Evolutionary conservation across 495 filamentous ascomycete species (phyloP).

Genomic region (Penicillium samsonianum): DNA sequence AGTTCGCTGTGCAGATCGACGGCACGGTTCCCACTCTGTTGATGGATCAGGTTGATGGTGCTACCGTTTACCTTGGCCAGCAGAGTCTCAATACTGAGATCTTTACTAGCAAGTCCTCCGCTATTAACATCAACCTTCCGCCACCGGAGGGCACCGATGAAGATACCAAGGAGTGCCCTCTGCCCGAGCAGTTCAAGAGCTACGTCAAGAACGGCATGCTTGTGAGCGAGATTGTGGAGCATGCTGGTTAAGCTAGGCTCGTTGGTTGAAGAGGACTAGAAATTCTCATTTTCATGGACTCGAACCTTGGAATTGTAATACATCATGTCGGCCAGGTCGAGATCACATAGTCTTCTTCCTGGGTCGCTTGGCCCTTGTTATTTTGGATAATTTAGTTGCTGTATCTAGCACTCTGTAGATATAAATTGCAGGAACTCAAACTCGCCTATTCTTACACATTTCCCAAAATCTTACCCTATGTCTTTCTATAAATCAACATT

Average conservation of each 20-base stretch:
- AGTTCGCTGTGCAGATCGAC: conserved; percentile 87
- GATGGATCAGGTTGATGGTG: conserved; percentile 91
- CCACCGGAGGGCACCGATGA: conserved; percentile 57
- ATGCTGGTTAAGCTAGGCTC: conserved; percentile 59
- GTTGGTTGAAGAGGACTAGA: background rate
- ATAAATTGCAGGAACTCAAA: conserved; percentile 12
- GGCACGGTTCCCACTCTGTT: conserved; percentile 82
- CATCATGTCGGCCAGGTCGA: background rate
- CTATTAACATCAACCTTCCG: conserved; percentile 82
- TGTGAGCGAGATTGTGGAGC: conserved; percentile 86
- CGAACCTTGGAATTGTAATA: conserved; percentile 5
- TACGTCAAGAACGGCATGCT: conserved; percentile 73
- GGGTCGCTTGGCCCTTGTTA: background rate
- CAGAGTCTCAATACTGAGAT: conserved; percentile 77
- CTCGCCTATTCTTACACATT: background rate
- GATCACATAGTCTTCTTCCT: background rate
- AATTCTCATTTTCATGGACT: background rate
- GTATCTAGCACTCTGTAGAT: conserved; percentile 31
- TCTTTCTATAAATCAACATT: background rate
- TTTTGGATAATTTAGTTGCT: conserved; percentile 17
- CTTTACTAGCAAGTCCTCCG: conserved; percentile 81
- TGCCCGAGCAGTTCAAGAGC: conserved; percentile 89
- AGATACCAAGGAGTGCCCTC: conserved; percentile 80
- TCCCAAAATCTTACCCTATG: background rate
- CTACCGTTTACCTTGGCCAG: conserved; percentile 77